phyloP scores from a whole-genome alignment of 805 yeast species.

The Clavispora fructus region DNA sequence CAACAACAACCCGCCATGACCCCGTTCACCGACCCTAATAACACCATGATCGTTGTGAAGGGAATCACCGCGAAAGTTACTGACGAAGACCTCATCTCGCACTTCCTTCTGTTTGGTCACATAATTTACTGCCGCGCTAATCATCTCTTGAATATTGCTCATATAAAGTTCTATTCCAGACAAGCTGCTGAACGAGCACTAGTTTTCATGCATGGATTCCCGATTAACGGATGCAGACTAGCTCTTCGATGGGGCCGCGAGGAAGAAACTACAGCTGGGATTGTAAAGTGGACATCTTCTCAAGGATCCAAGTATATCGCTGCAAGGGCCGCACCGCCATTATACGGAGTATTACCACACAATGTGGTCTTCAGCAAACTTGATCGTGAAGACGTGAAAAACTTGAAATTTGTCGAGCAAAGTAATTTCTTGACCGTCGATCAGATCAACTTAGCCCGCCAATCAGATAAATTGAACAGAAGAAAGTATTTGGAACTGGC shows the following conservation, averaged over 20 bases:
- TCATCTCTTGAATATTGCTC: constrained; percentile 17
- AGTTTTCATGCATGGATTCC: constrained; percentile 25
- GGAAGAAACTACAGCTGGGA: constrained; percentile 7
- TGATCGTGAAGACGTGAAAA: constrained; percentile 5
- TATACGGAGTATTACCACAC: constrained; percentile 14
- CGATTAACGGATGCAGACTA: constrained; percentile 25
- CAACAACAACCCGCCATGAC: constrained; percentile 52
- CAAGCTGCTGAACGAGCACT: constrained; percentile 35
- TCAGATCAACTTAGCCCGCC: constrained; percentile 14
- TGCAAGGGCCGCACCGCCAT: constrained; percentile 15
- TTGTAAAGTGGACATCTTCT: constrained; percentile 5
- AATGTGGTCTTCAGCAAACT: constrained; percentile 18
- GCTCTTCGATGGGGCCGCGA: constrained; percentile 29
- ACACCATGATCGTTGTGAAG: constrained; percentile 69
- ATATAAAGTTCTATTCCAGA: constrained; percentile 25
- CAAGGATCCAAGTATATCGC: constrained; percentile 9
- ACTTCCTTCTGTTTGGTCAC: constrained; percentile 63
- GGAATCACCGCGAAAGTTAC: constrained; percentile 58
- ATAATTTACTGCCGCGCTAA: constrained; percentile 22
- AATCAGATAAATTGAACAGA: neutral
- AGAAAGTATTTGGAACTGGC: constrained; percentile 6
- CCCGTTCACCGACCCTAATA: constrained; percentile 73
- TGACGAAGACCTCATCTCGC: constrained; percentile 54
- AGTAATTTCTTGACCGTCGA: constrained; percentile 13
- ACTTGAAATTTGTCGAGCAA: constrained; percentile 12